Evolutionary conservation across 2,329 filamentous ascomycete genomes (phyloP).

Genomic region (Plectosphaerella sp.): DNA sequence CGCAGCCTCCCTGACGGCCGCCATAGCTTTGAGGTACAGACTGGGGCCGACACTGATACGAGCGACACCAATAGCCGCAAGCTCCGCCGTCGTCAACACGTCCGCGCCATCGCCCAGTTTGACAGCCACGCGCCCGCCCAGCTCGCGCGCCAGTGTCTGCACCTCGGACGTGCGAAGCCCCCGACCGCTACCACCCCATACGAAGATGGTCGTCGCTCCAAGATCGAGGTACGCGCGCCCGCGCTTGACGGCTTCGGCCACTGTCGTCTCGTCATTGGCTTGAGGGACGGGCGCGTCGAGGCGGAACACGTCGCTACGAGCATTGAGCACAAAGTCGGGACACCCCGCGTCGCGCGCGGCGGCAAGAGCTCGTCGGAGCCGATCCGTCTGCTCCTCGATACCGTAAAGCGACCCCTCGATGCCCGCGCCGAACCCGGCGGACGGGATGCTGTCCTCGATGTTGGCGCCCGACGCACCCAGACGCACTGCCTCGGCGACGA

Average conservation of each 20-base stretch:
- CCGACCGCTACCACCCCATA: constrained; percentile 47
- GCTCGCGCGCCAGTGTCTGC: constrained; percentile 36
- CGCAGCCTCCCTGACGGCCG: constrained; percentile 28
- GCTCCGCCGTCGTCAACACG: constrained; percentile 35
- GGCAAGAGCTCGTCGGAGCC: constrained; percentile 37
- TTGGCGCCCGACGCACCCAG: constrained; percentile 54
- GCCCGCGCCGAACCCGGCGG: constrained; percentile 26
- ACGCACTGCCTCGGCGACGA: constrained; percentile 38
- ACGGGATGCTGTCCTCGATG: constrained; percentile 46
- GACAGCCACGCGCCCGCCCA: constrained; percentile 46
- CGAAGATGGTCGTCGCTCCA: constrained; percentile 56
- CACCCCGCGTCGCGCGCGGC: constrained; percentile 42
- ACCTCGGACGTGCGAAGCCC: constrained; percentile 43
- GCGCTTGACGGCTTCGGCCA: constrained; percentile 46
- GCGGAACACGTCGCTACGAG: constrained; percentile 50
- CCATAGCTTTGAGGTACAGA: constrained; percentile 35
- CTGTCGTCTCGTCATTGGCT: constrained; percentile 22
- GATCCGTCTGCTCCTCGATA: constrained; percentile 39
- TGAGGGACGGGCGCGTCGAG: constrained; percentile 19
- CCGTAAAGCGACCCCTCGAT: constrained; percentile 24
- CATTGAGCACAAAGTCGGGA: constrained; percentile 53
- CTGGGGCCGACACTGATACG: constrained; percentile 51
- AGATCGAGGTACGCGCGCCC: constrained; percentile 54
- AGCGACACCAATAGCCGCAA: constrained; percentile 46
- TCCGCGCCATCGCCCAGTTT: constrained; percentile 30